Evolutionary conservation across 495 filamentous ascomycete species (phyloP).

Genomic region (Elasticomyces elasticus): DNA sequence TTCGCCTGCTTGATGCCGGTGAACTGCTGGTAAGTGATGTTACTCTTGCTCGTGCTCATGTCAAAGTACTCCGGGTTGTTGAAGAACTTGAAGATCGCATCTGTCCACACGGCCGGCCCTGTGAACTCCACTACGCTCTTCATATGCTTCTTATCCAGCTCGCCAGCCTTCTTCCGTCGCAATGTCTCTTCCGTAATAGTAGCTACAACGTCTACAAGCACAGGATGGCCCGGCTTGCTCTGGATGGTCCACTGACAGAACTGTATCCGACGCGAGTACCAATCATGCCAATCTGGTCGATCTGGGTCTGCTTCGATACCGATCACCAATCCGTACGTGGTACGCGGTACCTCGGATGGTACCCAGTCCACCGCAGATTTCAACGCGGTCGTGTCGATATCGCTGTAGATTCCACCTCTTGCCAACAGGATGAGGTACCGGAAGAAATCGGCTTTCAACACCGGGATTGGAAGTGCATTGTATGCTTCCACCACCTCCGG

Average conservation of each 20-base stretch:
- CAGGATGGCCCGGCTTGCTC: constrained; percentile 85
- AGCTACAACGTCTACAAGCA: constrained; percentile 76
- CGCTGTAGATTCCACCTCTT: constrained; percentile 88
- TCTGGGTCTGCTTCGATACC: constrained; percentile 97
- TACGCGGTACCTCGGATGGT: constrained; percentile 62
- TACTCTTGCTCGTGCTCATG: constrained; percentile 55
- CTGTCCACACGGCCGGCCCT: constrained; percentile 90
- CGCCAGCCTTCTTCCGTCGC: constrained; percentile 58
- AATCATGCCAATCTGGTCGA: constrained; percentile 80
- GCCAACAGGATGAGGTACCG: constrained; percentile 91
- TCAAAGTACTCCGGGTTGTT: constrained; percentile 88
- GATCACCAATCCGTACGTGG: constrained; percentile 71
- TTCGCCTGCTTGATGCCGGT: constrained; percentile 71
- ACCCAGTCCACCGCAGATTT: constrained; percentile 81
- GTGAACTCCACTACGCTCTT: constrained; percentile 93
- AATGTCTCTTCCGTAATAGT: constrained; percentile 77
- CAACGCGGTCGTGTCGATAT: constrained; percentile 87
- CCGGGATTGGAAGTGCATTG: constrained; percentile 67
- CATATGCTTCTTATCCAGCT: constrained; percentile 52
- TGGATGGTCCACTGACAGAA: constrained; percentile 99
- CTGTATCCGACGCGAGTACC: constrained; percentile 92
- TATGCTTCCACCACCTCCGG: constrained; percentile 94
- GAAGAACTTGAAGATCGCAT: constrained; percentile 82
- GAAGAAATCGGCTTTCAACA: constrained; percentile 97
- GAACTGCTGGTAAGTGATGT: constrained; percentile 80